Base-by-base conservation (phyloP, 139 green algal species). In the Klebsormidium nitens region DNA sequence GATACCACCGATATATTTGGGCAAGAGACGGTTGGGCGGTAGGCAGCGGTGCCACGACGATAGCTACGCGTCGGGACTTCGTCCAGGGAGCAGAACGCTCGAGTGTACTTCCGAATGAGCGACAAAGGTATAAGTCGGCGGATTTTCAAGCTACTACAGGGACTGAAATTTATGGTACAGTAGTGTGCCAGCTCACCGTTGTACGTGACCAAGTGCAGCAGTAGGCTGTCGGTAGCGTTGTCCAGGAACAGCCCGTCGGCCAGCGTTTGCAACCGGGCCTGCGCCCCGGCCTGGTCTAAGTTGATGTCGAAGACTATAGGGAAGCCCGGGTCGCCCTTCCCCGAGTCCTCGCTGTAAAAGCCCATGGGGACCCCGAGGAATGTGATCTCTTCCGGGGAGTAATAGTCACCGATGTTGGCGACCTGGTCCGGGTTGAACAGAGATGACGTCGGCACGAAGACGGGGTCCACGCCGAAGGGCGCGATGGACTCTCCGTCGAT, bases 111-210 rank as follows among this genome's bases (percentile, higher is more conserved):
- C n/a, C n/a, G n/a, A n/a, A n/a, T n/a, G n/a, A n/a, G n/a, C n/a
- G n/a, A n/a, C n/a, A n/a, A n/a, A n/a, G n/a, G n/a, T n/a, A n/a
- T n/a, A n/a, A n/a, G n/a, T n/a, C n/a, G n/a, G n/a, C n/a, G n/a
- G n/a, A n/a, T n/a, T n/a, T n/a, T n/a, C n/a, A n/a, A n/a, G n/a
- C n/a, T n/a, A n/a, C n/a, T n/a, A n/a, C n/a, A n/a, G n/a, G n/a
- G n/a, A n/a, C n/a, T n/a, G n/a, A n/a, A n/a, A n/a, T n/a, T n/a
- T n/a, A n/a, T n/a, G 49, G 78, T 81, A 5, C 52, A 72, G 74
- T 92, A 94, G 34, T 90, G 80, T 55, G 77, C 80, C 48, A 94
- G 82, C 58, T 89, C 82, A 3, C 84, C 75, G 71, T 95, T 95
- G 85, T 95, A 93, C 5, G 85, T 91, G 35, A 94, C 78, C 36